Evolutionary conservation across 495 filamentous ascomycete genomes (phyloP).

Genomic region (Aspergillus homomorphus): DNA sequence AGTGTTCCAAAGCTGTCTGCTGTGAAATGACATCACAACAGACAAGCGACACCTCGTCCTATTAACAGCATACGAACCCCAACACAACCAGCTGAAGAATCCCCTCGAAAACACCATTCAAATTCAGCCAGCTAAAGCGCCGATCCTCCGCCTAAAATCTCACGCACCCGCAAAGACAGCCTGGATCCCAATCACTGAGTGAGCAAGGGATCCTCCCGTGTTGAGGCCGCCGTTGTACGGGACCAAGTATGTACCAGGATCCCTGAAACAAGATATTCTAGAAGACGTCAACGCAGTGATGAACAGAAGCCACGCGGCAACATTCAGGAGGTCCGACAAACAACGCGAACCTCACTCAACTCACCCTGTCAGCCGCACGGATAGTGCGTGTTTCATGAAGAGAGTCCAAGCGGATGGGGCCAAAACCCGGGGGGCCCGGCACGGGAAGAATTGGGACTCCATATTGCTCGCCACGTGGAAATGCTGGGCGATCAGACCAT

Average conservation of each 20-base stretch:
- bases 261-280: not conserved
- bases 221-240: too few species aligned
- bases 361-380: not conserved
- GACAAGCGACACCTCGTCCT: too few species aligned
- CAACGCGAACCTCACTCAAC: not conserved
- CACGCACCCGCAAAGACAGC: too few species aligned
- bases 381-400: not conserved
- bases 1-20: too few species aligned
- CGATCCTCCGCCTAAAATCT: too few species aligned
- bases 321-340: not conserved
- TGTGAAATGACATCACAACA: too few species aligned
- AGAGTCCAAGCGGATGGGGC: not conserved
- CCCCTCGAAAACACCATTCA: too few species aligned
- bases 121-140: too few species aligned
- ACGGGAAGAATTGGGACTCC: not conserved
- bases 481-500: not conserved
- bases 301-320: not conserved
- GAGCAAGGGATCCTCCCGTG: too few species aligned
- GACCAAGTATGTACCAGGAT: not conserved
- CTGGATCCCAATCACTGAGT: too few species aligned
- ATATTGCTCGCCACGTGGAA: not conserved
- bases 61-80: too few species aligned
- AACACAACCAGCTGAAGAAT: too few species aligned
- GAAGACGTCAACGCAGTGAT: not conserved
- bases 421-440: not conserved